Evolutionary conservation across 495 filamentous ascomycete genomes (phyloP).

Genomic region (Penicillium crystallinum): DNA sequence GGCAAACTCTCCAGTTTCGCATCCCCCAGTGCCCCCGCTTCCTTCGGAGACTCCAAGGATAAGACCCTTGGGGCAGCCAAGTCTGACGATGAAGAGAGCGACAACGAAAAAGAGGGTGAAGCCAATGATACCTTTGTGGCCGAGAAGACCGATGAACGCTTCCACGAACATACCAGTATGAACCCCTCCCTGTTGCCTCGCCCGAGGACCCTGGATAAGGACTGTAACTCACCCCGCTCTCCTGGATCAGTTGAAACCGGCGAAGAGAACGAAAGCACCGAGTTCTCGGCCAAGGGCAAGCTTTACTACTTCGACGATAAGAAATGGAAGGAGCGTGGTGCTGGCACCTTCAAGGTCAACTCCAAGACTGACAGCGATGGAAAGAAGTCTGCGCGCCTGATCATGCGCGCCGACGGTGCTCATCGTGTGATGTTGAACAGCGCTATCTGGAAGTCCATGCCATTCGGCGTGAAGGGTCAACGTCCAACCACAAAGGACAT

Average conservation of each 20-base stretch:
- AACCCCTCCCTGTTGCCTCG: neutral
- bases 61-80: conserved; percentile 68
- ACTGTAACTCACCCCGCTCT: conserved; percentile 4
- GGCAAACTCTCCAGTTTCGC: conserved; percentile 67
- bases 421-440: conserved; percentile 85
- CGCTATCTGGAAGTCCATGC: conserved; percentile 65
- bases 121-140: conserved; percentile 46
- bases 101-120: conserved; percentile 31
- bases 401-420: conserved; percentile 84
- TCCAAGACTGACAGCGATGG: conserved; percentile 50
- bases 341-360: conserved; percentile 80
- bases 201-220: neutral
- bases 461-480: conserved; percentile 53
- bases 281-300: conserved; percentile 66
- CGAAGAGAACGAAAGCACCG: conserved; percentile 60
- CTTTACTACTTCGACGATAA: conserved; percentile 68
- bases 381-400: conserved; percentile 56
- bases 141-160: conserved; percentile 59
- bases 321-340: conserved; percentile 84
- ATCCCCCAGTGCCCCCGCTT: conserved; percentile 50
- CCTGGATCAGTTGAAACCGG: conserved; percentile 60
- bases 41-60: conserved; percentile 50
- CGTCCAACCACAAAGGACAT: conserved; percentile 46
- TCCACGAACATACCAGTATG: conserved; percentile 63
- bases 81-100: conserved; percentile 47